Percentiles rank a stretch among this genome's conserved stretches.
These are phyloP conservation scores for Bipolaris oryzae DNA, from an alignment of 2,329 filamentous ascomycete species.

Conservation along the genomic window DNA sequence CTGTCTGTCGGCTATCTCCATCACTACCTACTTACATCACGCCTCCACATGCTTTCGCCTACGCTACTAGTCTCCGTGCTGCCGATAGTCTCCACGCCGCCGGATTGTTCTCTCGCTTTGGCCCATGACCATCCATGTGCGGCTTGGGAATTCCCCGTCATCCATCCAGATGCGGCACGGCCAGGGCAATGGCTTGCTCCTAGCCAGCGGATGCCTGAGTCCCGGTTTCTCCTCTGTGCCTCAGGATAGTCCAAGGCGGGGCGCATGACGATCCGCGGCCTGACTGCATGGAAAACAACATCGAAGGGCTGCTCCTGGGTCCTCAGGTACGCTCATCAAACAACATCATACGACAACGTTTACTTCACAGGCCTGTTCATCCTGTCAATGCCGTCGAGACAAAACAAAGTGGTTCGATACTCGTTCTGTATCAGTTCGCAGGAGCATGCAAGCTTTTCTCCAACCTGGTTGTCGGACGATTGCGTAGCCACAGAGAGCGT, in stretches of 20 bases:
- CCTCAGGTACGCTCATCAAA: conserved; percentile 35
- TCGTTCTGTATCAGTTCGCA: conserved; percentile 34
- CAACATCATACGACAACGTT: conserved; percentile 48
- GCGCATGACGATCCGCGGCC: conserved; percentile 14
- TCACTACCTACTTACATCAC: too few relatives aligned
- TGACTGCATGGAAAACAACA: conserved; percentile 21
- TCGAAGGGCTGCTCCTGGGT: conserved; percentile 18
- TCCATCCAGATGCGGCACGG: conserved; percentile 13
- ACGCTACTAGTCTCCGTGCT: not conserved
- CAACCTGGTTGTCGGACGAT: conserved; percentile 14
- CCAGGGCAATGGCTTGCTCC: conserved; percentile 1
- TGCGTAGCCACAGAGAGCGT: not conserved
- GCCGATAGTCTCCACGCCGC: not conserved
- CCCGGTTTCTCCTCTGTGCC: conserved; percentile 37
- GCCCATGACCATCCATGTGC: too few relatives aligned
- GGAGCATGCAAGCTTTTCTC: conserved; percentile 20
- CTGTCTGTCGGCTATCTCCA: not conserved
- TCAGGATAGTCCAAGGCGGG: conserved; percentile 25
- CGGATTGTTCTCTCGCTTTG: not conserved
- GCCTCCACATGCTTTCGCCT: not conserved
- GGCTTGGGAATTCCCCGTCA: conserved; percentile 12
- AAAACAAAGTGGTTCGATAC: conserved; percentile 45
- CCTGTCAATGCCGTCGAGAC: conserved; percentile 29
- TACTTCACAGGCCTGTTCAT: conserved; percentile 33
- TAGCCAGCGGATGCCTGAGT: conserved; percentile 44